phyloP scores from a whole-genome alignment of 352 stramenopile species.

The Elongisporangium prolatum region DNA sequence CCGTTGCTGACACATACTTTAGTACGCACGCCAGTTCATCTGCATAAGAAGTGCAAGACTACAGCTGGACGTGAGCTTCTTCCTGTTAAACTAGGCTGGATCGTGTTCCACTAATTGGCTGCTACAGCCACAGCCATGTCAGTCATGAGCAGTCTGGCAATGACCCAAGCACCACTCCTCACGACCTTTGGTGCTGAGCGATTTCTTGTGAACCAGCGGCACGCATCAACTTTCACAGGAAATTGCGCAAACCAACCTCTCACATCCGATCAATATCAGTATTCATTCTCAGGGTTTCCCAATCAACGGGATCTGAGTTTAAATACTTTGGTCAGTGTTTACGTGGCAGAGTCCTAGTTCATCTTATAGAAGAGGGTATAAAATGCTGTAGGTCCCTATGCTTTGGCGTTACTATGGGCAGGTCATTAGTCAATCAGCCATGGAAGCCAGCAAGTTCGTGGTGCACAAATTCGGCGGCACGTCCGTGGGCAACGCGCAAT shows the following conservation, averaged over 20 bases:
- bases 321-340: neutral
- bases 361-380: neutral
- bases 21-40: constrained; percentile 58
- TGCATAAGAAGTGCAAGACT: constrained; percentile 71
- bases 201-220: neutral
- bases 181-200: neutral
- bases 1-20: no score
- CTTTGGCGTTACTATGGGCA: neutral
- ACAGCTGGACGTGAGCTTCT: constrained; percentile 51
- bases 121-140: constrained; percentile 41
- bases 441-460: constrained; percentile 64
- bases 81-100: constrained; percentile 58
- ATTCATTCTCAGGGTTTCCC: neutral
- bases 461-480: constrained; percentile 98
- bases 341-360: neutral
- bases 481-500: constrained; percentile 90
- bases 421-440: constrained; percentile 1
- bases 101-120: constrained; percentile 49
- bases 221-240: neutral
- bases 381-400: neutral
- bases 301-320: neutral
- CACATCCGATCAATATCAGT: neutral
- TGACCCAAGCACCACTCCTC: neutral
- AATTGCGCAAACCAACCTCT: neutral
- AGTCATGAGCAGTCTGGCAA: constrained; percentile 23